A percentile compares a stretch with the other conserved stretches of the same genome.
Conservation (phyloP, 179 eudicot species). For the Monotropa hypopitys region DNA sequence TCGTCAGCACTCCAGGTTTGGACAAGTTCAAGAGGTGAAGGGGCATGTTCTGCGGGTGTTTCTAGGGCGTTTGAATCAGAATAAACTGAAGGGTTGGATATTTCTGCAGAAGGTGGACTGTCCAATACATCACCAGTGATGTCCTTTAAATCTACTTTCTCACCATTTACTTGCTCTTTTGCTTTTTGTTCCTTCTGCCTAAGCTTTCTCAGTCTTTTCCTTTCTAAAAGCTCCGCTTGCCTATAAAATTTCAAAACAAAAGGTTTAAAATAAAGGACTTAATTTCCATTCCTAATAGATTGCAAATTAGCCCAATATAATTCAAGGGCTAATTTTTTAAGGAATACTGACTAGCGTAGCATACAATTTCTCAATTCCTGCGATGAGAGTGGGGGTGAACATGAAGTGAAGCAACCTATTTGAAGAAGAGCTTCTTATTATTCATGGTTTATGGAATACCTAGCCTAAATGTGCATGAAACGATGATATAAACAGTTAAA, state of each 20-base stretch:
- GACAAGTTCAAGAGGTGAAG: conserved; percentile 21
- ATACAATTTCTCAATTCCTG: background rate
- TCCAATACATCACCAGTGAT: conserved; percentile 17
- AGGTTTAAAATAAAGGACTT: background rate
- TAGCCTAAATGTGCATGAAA: background rate
- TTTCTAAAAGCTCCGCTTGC: conserved; percentile 71
- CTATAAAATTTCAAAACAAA: conserved; percentile 21
- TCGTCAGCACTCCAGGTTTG: conserved; percentile 23
- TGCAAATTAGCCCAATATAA: background rate
- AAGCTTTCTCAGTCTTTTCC: conserved; percentile 66
- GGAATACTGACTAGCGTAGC: background rate
- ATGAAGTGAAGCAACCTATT: background rate
- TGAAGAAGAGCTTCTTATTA: background rate
- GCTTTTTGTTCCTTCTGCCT: conserved; percentile 71
- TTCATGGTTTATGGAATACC: background rate
- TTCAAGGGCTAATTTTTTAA: background rate
- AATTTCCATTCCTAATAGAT: background rate
- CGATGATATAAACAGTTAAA: background rate
- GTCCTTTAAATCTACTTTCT: conserved; percentile 24
- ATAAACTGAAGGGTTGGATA: conserved; percentile 22
- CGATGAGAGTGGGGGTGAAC: no score
- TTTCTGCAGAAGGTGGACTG: conserved; percentile 27
- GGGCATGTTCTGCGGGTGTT: conserved; percentile 9
- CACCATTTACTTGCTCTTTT: conserved; percentile 39
- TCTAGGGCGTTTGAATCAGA: conserved; percentile 29